Conservation (phyloP, 345 rosid species). For the Eucalyptus erythrocorys region DNA sequence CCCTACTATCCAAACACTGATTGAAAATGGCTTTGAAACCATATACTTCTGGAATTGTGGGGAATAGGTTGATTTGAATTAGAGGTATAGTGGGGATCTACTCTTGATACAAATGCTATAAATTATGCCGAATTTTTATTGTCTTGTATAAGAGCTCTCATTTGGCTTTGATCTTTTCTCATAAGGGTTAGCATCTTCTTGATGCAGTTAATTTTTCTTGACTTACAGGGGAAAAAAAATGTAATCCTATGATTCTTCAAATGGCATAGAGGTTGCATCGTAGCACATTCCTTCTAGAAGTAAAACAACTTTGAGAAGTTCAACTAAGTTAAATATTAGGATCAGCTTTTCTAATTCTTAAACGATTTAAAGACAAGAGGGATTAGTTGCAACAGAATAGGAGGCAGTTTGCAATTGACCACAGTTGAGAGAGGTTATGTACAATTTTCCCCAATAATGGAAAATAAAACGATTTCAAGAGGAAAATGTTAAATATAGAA, state of each 20-base stretch:
- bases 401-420: neutral
- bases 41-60: neutral
- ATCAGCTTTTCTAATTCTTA: neutral
- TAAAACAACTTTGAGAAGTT: neutral
- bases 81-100: neutral
- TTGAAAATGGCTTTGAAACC: neutral
- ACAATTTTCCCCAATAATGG: neutral
- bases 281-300: neutral
- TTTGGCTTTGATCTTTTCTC: neutral
- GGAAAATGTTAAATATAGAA: neutral
- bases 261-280: neutral
- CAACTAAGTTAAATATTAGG: neutral
- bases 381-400: neutral
- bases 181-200: neutral
- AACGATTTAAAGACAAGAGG: neutral
- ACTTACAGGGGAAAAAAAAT: neutral
- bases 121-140: neutral
- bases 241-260: neutral
- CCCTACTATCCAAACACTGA: neutral
- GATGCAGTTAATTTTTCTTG: neutral
- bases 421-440: neutral
- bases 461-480: neutral
- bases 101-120: fast-evolving
- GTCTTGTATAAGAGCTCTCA: neutral
- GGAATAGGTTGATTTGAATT: neutral